Evolutionary conservation across 352 stramenopile genomes (phyloP), one percentile per base, ranked within the genome.

Genomic region (Phytopythium vexans): DNA sequence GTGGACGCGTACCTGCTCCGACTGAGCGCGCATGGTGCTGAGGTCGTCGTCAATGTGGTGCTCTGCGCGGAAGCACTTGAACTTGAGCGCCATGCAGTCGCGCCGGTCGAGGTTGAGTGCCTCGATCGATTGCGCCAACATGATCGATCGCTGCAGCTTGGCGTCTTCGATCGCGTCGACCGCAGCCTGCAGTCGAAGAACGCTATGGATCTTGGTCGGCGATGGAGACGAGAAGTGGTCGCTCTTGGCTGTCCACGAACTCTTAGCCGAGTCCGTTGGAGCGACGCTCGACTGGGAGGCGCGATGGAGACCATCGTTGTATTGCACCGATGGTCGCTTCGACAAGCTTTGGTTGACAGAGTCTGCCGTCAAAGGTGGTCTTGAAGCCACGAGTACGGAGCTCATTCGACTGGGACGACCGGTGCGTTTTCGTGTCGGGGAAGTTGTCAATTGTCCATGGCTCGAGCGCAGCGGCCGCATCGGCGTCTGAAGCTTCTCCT

Each of bases 1-100:
- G 4, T 66, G 54, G 4, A 70, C 41, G 14, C 78, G 78, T 1
- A 74, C 52, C 14, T 46, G 15, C 52, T 92, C 81, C 3, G 81
- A 76, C 0, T 45, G 44, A 16, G 60, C 48, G n/a, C 79, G 77
- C 81, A 92, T 87, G 9, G 59, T 40, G 9, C 51, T 47, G 35
- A 92, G 50, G 45, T 88, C 77, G 2, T 69, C 48, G 7, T 62
- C 41, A 16, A 74, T 41, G 41, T 85, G 64, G 31, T 65, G 58
- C 9, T 66, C 47, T 16, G 84, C 53, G 15, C 50, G 12, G 11
- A 88, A 66, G 37, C 69, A 66, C 39, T 66, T 54, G 58, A 75
- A 88, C 52, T 92, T 89, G 40, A 59, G 32, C 2, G 58, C 50
- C 27, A 92, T 54, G 50, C 78, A 89, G 33, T 84, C 63, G 37